Evolutionary conservation across 2,329 filamentous ascomycete genomes (phyloP).

Genomic region (Monosporascus sp.): DNA sequence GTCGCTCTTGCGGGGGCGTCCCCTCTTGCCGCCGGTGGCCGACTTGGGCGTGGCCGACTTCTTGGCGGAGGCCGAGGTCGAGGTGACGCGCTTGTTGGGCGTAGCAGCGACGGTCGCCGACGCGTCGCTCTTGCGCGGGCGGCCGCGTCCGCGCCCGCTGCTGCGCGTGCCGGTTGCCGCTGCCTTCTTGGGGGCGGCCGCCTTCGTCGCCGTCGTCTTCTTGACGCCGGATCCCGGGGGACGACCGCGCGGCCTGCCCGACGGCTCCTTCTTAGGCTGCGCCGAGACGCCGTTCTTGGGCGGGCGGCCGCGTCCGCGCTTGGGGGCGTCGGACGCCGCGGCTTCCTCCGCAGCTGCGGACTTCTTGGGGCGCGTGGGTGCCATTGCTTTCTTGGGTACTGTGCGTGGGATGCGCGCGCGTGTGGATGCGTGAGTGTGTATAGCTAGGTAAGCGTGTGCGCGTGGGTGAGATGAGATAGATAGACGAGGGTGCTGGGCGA

Average conservation of each 20-base stretch:
- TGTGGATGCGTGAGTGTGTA: not conserved
- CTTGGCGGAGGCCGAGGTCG: constrained; percentile 11
- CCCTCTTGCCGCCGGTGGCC: constrained; percentile 15
- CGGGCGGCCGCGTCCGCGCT: constrained; percentile 33
- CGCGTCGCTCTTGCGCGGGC: constrained; percentile 21
- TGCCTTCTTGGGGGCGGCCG: constrained; percentile 22
- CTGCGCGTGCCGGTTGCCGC: constrained; percentile 23
- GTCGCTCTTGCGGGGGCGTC: constrained; percentile 22
- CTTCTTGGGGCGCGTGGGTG: constrained; percentile 18
- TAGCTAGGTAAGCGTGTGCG: not conserved
- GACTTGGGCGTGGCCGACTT: constrained; percentile 7
- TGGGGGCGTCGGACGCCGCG: constrained; percentile 18
- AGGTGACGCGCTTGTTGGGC: constrained; percentile 18
- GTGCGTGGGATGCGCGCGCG: not conserved
- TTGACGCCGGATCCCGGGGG: constrained; percentile 35
- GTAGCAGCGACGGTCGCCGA: constrained; percentile 8
- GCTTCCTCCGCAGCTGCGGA: constrained; percentile 12
- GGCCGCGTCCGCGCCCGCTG: constrained; percentile 13
- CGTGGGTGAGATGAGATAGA: not conserved
- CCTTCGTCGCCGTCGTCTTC: constrained; percentile 3
- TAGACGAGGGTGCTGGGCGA: not conserved
- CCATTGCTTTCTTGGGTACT: constrained; percentile 10
- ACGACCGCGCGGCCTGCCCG: constrained; percentile 42
- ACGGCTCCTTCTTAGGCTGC: constrained; percentile 29
- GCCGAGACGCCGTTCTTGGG: constrained; percentile 32